phyloP scores from a whole-genome alignment of 2,329 filamentous ascomycete species.

The Aspergillus nomiae region DNA sequence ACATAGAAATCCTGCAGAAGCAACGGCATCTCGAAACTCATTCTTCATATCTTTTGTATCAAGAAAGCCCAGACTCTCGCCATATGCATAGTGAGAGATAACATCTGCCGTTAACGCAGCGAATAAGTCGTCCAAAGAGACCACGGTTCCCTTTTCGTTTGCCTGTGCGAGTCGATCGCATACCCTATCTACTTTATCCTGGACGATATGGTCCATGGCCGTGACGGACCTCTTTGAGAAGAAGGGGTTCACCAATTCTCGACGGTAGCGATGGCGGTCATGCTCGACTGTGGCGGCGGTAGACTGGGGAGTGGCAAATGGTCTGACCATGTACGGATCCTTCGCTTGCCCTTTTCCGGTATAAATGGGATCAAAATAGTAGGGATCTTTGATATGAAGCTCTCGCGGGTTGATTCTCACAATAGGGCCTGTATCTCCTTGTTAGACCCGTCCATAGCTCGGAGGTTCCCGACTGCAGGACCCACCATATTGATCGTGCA shows the following conservation, averaged over 20 bases:
- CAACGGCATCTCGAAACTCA: background rate
- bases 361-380: conserved; percentile 38
- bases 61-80: background rate
- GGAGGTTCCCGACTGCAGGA: background rate
- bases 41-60: background rate
- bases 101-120: background rate
- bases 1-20: background rate
- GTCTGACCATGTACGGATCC: conserved; percentile 1
- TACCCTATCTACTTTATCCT: background rate
- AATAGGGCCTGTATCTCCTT: conserved; percentile 31
- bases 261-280: background rate
- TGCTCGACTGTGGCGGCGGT: background rate
- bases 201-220: background rate
- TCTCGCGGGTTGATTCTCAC: conserved; percentile 40
- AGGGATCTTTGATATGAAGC: conserved; percentile 38
- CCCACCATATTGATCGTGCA: conserved; percentile 31
- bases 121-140: background rate
- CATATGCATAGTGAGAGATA: background rate
- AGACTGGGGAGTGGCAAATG: background rate
- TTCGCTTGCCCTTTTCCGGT: conserved; percentile 8
- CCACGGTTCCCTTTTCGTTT: background rate
- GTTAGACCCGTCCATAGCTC: background rate
- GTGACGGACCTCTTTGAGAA: background rate
- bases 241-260: background rate
- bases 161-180: background rate